Evolutionary conservation across 108 stramenopile species (phyloP), one percentile per base, ranked within the genome.

Genomic region (Aurantiochytrium sp.): DNA sequence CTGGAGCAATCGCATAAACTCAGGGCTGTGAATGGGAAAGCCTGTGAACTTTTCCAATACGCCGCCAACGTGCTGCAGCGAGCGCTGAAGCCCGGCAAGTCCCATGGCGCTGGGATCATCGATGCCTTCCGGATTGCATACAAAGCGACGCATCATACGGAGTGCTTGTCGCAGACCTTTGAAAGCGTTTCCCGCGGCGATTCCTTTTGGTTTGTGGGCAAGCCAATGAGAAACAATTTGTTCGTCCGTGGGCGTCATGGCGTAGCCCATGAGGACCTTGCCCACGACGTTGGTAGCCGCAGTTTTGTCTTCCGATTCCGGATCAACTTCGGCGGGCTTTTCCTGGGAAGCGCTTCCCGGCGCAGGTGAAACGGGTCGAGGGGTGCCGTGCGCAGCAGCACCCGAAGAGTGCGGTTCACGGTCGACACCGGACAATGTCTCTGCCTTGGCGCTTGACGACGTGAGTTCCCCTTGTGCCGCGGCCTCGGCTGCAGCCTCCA

Each of bases 151-250:
- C 76, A 83, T 83, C 76, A 83, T 83, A 6, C 76, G 76, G 3
- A 83, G 76, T 8, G 76, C 76, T 35, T 83, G 76, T 6, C 76
- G 76, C 49, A 83, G 76, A 12, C 76, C 76, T 45, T 83, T 83
- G 76, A 83, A 83, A 6, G 76, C 76, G 4, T 83, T 28, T 6
- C 76, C 76, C 2, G 49, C 76, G n/a, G 76, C 76, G 23, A 83
- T 47, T 12, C 49, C 76, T 45, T 83, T 47, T 8, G 76, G 76
- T 28, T 83, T 83, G 76, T 83, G 49, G 10, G 76, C 76, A 25
- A 83, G 51, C 76, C 76, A 83, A 47, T 83, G 76, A 6, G 76
- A 53, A 18, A 83, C 76, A 23, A 53, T 53, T 23, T 53, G 45
- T 23, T 83, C 76, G 5, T 83, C 76, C 10, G 49, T 53, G n/a